Percentiles rank a stretch among this genome's conserved stretches.
These are phyloP conservation scores for Mortierella sp. DNA, from an alignment of 371 early-diverging fungal species.

Conservation along the genomic window DNA sequence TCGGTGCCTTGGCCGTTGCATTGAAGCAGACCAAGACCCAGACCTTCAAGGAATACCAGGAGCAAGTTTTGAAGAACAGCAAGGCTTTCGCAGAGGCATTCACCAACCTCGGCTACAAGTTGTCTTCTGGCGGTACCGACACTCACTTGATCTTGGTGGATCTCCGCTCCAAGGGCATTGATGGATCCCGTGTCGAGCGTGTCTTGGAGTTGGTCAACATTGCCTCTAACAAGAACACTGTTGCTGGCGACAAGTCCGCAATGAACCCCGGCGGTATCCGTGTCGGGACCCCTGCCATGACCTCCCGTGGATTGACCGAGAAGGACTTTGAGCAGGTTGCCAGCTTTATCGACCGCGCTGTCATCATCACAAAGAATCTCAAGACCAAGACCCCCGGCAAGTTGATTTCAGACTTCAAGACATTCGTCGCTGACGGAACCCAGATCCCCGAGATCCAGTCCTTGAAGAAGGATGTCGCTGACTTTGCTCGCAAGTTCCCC, in stretches of 20 bases:
- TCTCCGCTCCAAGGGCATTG: constrained; percentile 85
- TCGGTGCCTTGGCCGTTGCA: constrained; percentile 97
- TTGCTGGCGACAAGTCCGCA: constrained; percentile 96
- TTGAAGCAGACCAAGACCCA: constrained; percentile 89
- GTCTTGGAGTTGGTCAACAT: constrained; percentile 95
- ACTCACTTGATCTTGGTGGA: constrained; percentile 94
- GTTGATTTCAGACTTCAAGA: constrained; percentile 84
- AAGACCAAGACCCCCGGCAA: constrained; percentile 68
- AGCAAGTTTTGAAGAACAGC: constrained; percentile 91
- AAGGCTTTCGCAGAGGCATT: constrained; percentile 89
- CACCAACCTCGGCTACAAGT: constrained; percentile 77
- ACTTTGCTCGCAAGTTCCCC: constrained; percentile 78
- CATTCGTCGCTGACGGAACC: constrained; percentile 65
- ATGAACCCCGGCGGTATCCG: constrained; percentile 97
- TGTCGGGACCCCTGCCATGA: constrained; percentile 97
- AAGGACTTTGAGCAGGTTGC: constrained; percentile 90
- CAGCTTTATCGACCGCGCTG: constrained; percentile 88
- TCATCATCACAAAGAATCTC: constrained; percentile 75
- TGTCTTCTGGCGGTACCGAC: constrained; percentile 96
- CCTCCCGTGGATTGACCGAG: constrained; percentile 93
- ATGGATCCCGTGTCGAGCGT: constrained; percentile 96
- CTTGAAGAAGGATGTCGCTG: constrained; percentile 75
- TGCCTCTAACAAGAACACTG: constrained; percentile 99
- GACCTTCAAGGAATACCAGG: constrained; percentile 93
- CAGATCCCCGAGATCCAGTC: constrained; percentile 63